Evolutionary conservation across 225 moss, liverwort and hornwort species (phyloP), one percentile per base, ranked within the genome.

Genomic region (Pseudoscleropodium purum): DNA sequence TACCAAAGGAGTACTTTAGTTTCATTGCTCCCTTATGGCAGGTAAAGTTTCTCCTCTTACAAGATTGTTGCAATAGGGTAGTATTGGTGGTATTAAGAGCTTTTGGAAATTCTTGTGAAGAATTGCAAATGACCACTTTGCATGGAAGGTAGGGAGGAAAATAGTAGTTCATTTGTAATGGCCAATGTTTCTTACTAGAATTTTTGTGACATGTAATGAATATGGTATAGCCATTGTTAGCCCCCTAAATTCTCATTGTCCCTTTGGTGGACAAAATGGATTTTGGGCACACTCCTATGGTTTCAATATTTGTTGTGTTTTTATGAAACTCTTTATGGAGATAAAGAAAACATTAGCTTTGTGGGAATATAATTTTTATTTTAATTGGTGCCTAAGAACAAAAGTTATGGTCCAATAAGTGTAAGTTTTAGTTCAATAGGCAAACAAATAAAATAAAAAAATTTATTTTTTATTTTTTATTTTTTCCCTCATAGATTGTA

Each of bases 11-110:
- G 10, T 4, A 12, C 43, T 43, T 43, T 18, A 49, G 1, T 3
- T 47, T 49, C 75, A 18, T 49, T 49, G 4, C 0, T 49, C 11
- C 2, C 33, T 19, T 75, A 33, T 0, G 0, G 0, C 6, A 49
- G 19, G 75, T 75, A 33, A 49, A 29, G 11, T 49, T 0, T 31
- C 4, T 49, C 75, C 31, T 11, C 4, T 75, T 7, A 11, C 4
- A 75, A 1, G 19, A 31, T 75, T 1, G 75, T 75, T 30, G 49
- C 33, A 47, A 31, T 45, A 3, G 17, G 18, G 18, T 43, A 72
- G 41, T 41, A 43, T 41, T 67, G 37, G 67, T 11, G 14, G 41
- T 72, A 26, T 73, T 43, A 2, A 29, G 30, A 74, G 30, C 18
- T 27, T 45, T 29, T 43, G 45, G 17, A 73, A 45, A 47, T 47